phyloP scores from a whole-genome alignment of 73 alveolate genomes.

The Paramecium sonneborni region DNA sequence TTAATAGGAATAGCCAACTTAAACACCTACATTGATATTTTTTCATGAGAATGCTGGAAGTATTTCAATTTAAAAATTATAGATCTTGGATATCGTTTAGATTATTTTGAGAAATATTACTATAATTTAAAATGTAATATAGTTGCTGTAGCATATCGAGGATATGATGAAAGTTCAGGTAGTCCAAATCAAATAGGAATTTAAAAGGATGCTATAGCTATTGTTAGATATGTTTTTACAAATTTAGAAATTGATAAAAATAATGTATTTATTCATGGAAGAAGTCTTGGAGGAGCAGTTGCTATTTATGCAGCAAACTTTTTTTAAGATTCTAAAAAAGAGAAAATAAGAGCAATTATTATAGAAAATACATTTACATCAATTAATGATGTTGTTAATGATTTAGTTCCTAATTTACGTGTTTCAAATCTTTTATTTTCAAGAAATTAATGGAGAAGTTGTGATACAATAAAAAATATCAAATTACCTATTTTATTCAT shows the following conservation, averaged over 20 bases:
- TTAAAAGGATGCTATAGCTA: conserved; percentile 48
- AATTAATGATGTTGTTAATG: conserved; percentile 47
- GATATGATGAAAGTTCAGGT: conserved; percentile 49
- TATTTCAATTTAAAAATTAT: background rate
- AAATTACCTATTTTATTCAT: conserved; percentile 31
- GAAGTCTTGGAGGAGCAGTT: conserved; percentile 68
- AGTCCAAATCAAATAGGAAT: conserved; percentile 5
- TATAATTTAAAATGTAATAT: conserved; percentile 10
- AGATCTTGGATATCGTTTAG: conserved; percentile 56
- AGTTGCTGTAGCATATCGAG: conserved; percentile 55
- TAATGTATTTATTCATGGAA: conserved; percentile 48
- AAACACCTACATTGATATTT: conserved; percentile 43
- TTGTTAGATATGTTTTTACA: background rate
- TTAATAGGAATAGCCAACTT: background rate
- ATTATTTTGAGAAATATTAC: conserved; percentile 55
- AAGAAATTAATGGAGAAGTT: conserved; percentile 35
- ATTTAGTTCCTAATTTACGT: background rate
- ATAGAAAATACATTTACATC: conserved; percentile 62
- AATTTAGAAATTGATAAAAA: conserved; percentile 15
- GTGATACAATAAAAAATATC: background rate
- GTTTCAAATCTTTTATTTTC: background rate
- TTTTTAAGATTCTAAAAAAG: background rate
- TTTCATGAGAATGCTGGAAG: conserved; percentile 69
- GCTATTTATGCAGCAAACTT: conserved; percentile 8
- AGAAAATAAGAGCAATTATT: conserved; percentile 23